Base-by-base conservation (phyloP, 2,329 filamentous ascomycete genomes). In the Fusarium decemcellulare region DNA sequence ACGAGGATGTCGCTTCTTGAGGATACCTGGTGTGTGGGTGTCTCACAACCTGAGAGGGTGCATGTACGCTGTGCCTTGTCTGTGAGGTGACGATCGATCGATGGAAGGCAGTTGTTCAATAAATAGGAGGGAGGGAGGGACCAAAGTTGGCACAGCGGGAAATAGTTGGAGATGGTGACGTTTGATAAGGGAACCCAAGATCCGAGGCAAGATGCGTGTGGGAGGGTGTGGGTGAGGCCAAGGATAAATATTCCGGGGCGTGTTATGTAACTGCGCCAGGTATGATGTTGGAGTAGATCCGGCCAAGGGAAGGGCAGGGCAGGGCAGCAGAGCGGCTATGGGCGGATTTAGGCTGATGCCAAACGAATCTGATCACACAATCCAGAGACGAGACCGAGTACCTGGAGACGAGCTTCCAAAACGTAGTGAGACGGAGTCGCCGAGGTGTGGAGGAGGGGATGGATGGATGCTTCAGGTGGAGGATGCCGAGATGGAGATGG, bases 31-130 rank as follows among this genome's bases (percentile, higher is more conserved):
- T 14, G 39, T 42, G 12, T 37, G 43, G 43, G 43, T 57, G 63
- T 61, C 55, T 68, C 65, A 65, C 37, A 27, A 32, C 37, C 11
- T 53, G 50, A 42, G 29, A 23, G 52, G 52, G 40, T 53, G 64
- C 50, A 50, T 48, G 32, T 32, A 48, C 48, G 18, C 18, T 23
- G 18, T 63, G 53, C 37, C 32, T 34, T 40, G n/a, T 56, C 61
- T 68, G 66, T 61, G 68, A 50, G 44, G 57, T 70, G 67, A 69
- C 66, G 66, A 66, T 44, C 51, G 18, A 37, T 29, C 12, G 14
- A 36, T 12, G 23, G 37, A 10, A 16, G 30, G n/a, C 16, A 15
- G 51, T 32, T 29, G 18, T 39, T 30, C 29, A 34, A 48, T 37
- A 51, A 32, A 32, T 27, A n/a, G 12, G 15, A 11, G 4, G 11